Percentiles rank a stretch among this genome's conserved stretches.
These are phyloP conservation scores for Suillus sp. DNA, from an alignment of 768 basidiomycete species.

Conservation along the genomic window DNA sequence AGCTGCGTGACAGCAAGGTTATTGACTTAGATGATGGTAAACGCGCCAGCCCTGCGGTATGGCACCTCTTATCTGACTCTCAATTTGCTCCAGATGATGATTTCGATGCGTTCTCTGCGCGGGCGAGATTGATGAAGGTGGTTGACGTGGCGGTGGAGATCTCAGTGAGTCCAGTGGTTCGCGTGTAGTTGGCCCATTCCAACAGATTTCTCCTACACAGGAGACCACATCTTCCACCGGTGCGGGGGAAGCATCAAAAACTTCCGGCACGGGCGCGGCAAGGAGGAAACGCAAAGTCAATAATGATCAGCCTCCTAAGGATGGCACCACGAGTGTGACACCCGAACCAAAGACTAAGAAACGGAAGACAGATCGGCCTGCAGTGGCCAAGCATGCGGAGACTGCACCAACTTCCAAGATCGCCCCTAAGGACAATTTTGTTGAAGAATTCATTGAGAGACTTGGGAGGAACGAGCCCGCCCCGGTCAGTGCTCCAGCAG, in stretches of 20 bases:
- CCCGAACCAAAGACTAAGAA: conserved; percentile 13
- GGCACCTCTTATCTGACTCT: conserved; percentile 8
- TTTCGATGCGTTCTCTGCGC: conserved; percentile 68
- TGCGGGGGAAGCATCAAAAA: background rate
- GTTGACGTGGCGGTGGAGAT: conserved; percentile 38
- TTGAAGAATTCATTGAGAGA: background rate
- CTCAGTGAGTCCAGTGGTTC: conserved; percentile 2
- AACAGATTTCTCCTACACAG: conserved; percentile 26
- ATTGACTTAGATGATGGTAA: conserved; percentile 81
- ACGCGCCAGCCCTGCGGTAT: conserved; percentile 4
- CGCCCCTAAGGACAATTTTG: background rate
- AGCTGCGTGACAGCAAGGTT: conserved; percentile 52
- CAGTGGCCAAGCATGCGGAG: background rate
- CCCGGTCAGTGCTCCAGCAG: background rate
- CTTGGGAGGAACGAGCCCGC: conserved; percentile 7
- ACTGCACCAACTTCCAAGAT: background rate
- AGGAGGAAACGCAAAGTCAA: conserved; percentile 31
- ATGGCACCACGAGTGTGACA: conserved; percentile 5
- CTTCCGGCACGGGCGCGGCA: background rate
- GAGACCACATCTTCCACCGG: background rate
- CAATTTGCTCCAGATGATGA: conserved; percentile 60
- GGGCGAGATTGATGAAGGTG: conserved; percentile 40
- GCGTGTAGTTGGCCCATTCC: background rate
- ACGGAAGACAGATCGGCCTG: conserved; percentile 6
- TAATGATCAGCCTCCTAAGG: background rate